Percentiles rank a stretch among this genome's conserved stretches.
Conservation (phyloP, 2,329 filamentous ascomycete genomes). For the Ophiocordyceps robertsii region DNA sequence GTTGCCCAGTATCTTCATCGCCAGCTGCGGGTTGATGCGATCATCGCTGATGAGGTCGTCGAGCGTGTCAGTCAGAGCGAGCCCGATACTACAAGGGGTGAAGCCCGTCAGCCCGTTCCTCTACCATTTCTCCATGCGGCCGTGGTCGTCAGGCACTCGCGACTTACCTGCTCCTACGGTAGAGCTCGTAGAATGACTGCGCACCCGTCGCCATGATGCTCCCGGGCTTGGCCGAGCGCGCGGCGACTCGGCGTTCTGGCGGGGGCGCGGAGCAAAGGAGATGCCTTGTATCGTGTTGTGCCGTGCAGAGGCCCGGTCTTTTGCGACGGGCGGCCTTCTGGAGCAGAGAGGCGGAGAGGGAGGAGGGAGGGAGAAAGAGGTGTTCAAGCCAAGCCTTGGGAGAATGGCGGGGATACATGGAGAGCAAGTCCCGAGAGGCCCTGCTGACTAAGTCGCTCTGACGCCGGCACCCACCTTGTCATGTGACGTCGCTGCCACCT, state of each 20-base stretch:
- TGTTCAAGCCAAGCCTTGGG: neutral
- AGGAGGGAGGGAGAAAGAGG: neutral
- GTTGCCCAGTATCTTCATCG: slow-evolving; percentile 94
- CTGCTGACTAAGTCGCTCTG: neutral
- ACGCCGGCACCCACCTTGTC: slow-evolving; percentile 8
- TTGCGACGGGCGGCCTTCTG: too few relatives aligned
- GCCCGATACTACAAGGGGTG: slow-evolving; percentile 59
- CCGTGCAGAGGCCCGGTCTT: too few relatives aligned
- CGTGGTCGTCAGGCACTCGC: neutral
- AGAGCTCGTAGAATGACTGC: slow-evolving; percentile 79
- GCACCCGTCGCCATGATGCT: slow-evolving; percentile 31
- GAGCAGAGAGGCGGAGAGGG: too few relatives aligned
- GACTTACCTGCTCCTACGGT: slow-evolving; percentile 90
- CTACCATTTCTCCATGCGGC: neutral
- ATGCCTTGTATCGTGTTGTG: too few relatives aligned
- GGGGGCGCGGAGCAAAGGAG: too few relatives aligned
- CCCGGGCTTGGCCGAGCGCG: neutral
- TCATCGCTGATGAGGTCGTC: slow-evolving; percentile 91
- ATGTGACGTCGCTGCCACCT: slow-evolving; percentile 20
- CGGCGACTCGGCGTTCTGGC: neutral
- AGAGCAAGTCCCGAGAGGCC: neutral
- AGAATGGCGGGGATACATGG: neutral
- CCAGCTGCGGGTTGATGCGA: slow-evolving; percentile 92
- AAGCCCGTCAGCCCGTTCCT: slow-evolving; percentile 3
- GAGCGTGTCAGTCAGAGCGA: slow-evolving; percentile 88